Evolutionary conservation across 2,329 filamentous ascomycete genomes (phyloP).

Genomic region (Xylariaceae sp.): DNA sequence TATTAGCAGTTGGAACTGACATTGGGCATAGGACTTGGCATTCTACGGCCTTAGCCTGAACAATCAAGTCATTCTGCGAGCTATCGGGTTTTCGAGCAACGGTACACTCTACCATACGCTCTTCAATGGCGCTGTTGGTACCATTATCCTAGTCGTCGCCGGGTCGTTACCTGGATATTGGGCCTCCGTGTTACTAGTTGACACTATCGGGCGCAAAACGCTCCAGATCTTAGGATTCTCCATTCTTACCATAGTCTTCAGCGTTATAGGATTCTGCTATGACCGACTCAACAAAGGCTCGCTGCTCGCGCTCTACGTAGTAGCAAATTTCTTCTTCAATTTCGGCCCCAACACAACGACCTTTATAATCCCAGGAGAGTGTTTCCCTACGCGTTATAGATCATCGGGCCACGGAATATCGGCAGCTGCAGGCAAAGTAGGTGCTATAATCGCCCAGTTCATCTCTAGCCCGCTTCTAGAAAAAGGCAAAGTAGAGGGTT

Average conservation of each 20-base stretch:
- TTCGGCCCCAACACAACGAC: constrained; percentile 64
- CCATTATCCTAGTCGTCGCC: constrained; percentile 72
- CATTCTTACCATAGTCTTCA: constrained; percentile 58
- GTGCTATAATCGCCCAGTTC: constrained; percentile 63
- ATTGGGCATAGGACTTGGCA: constrained; percentile 51
- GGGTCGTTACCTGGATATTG: constrained; percentile 79
- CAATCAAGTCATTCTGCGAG: constrained; percentile 64
- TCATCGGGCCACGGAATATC: constrained; percentile 62
- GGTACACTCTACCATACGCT: constrained; percentile 63
- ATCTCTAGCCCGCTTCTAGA: constrained; percentile 61
- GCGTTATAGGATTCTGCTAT: constrained; percentile 59
- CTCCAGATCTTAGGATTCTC: constrained; percentile 65
- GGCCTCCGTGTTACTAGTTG: constrained; percentile 68
- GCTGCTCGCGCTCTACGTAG: constrained; percentile 58
- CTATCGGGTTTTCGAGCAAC: constrained; percentile 67
- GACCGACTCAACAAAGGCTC: constrained; percentile 43
- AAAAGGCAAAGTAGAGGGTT: constrained; percentile 48
- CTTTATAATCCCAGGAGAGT: constrained; percentile 62
- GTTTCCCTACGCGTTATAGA: constrained; percentile 61
- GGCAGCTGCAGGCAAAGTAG: constrained; percentile 64
- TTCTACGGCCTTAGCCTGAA: constrained; percentile 74
- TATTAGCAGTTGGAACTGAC: constrained; percentile 12
- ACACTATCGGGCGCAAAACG: constrained; percentile 72
- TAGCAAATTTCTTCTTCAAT: constrained; percentile 65
- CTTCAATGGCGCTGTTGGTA: constrained; percentile 69